Evolutionary conservation across 1,284 basidiomycete genomes (phyloP).

Genomic region (Rhodotorula sp.): DNA sequence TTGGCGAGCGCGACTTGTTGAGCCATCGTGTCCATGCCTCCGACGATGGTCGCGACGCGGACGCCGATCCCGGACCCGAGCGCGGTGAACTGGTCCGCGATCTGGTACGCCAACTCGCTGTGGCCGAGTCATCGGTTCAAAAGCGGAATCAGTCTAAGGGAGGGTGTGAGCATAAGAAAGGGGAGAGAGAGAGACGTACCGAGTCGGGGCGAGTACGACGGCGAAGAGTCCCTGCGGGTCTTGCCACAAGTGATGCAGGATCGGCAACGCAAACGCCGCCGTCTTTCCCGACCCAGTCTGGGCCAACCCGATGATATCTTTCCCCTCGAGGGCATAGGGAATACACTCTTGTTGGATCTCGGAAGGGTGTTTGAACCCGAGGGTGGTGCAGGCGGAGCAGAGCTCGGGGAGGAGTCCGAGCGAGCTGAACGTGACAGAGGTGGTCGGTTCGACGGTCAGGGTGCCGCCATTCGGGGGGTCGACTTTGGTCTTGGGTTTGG

Average conservation of each 20-base stretch:
- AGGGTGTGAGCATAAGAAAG: no score
- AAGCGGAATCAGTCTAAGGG: background rate
- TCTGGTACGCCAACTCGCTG: conserved; percentile 96
- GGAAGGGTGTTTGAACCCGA: conserved; percentile 85
- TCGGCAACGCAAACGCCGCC: conserved; percentile 93
- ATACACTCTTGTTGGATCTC: conserved; percentile 89
- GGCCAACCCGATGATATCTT: conserved; percentile 96
- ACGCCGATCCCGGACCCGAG: conserved; percentile 93
- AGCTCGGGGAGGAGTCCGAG: conserved; percentile 88
- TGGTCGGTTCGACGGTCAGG: conserved; percentile 17
- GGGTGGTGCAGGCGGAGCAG: conserved; percentile 76
- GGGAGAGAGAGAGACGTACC: conserved; percentile 46
- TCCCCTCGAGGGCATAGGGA: conserved; percentile 82
- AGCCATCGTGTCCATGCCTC: conserved; percentile 91
- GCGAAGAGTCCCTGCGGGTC: conserved; percentile 92
- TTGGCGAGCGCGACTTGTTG: conserved; percentile 94
- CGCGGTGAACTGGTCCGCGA: conserved; percentile 91
- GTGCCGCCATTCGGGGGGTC: background rate
- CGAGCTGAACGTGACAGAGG: conserved; percentile 53
- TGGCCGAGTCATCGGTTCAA: no score
- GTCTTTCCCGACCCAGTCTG: conserved; percentile 98
- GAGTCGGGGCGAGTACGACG: conserved; percentile 90
- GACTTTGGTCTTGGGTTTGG: background rate
- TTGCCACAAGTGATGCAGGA: conserved; percentile 93
- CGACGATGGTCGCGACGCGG: conserved; percentile 85